Percentiles rank a stretch among this genome's conserved stretches.
Evolutionary conservation across 2,329 filamentous ascomycete species (phyloP).

Genomic region (Tolypocladium capitatum): DNA sequence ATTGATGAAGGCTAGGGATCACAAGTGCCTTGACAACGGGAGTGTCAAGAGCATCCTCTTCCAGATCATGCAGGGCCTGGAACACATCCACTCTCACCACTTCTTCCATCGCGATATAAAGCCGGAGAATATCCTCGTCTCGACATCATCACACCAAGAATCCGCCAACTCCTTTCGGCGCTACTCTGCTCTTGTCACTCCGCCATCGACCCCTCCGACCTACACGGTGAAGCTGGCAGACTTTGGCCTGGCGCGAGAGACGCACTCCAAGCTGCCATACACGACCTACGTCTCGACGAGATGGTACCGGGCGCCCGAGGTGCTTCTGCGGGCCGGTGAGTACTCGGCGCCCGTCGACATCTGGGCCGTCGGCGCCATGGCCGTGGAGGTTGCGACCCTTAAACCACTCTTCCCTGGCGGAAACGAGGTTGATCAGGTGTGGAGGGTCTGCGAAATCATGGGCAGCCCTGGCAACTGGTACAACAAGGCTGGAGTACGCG

Average conservation of each 20-base stretch:
- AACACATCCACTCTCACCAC: slow-evolving; percentile 92
- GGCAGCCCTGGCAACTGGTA: slow-evolving; percentile 97
- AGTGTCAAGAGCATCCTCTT: slow-evolving; percentile 97
- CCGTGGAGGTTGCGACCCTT: slow-evolving; percentile 89
- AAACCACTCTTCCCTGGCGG: slow-evolving; percentile 95
- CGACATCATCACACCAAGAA: slow-evolving; percentile 75
- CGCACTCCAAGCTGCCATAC: slow-evolving; percentile 89
- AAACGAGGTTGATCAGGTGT: slow-evolving; percentile 98
- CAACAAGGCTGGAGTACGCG: slow-evolving; percentile 72
- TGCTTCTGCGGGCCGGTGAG: slow-evolving; percentile 82
- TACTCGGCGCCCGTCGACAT: slow-evolving; percentile 98
- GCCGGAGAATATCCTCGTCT: slow-evolving; percentile 95
- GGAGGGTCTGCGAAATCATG: slow-evolving; percentile 99
- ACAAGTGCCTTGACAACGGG: slow-evolving; percentile 78
- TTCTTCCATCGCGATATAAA: slow-evolving; percentile 99
- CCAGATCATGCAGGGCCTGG: slow-evolving; percentile 89
- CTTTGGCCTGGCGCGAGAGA: slow-evolving; percentile 94
- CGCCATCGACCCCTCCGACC: slow-evolving; percentile 80
- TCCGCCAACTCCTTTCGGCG: slow-evolving; percentile 74
- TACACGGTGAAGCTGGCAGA: slow-evolving; percentile 99
- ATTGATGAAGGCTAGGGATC: slow-evolving; percentile 94
- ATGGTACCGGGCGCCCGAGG: slow-evolving; percentile 96
- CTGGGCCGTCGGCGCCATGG: slow-evolving; percentile 97
- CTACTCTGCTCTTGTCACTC: slow-evolving; percentile 87
- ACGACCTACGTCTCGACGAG: slow-evolving; percentile 96